Conservation (phyloP, 495 filamentous ascomycete species). For the Extremus antarcticus region DNA sequence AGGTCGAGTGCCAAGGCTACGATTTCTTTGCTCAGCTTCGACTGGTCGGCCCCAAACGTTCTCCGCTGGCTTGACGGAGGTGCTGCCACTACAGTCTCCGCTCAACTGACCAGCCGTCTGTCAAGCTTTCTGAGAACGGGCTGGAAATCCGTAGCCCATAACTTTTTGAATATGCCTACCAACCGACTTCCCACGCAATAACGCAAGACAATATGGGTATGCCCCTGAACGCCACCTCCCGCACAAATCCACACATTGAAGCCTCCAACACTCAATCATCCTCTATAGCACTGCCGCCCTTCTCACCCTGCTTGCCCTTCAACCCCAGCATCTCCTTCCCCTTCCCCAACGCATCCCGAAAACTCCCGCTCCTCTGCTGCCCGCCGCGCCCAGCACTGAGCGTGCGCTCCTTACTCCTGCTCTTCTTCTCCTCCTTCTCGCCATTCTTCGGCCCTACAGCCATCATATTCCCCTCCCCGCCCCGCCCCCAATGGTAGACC, state of each 20-base stretch:
- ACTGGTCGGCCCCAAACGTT: too few relatives aligned
- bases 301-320: slow-evolving; percentile 11
- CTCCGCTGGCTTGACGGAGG: too few relatives aligned
- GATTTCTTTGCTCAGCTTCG: too few relatives aligned
- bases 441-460: slow-evolving; percentile 1
- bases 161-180: too few relatives aligned
- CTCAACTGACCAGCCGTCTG: too few relatives aligned
- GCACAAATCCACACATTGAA: not conserved
- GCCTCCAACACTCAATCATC: not conserved
- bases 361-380: slow-evolving; percentile 11
- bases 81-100: too few relatives aligned
- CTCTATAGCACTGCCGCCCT: not conserved
- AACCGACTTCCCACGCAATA: not conserved
- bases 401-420: too few relatives aligned
- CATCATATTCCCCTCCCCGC: slow-evolving; percentile 27
- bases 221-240: not conserved
- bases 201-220: not conserved
- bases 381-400: not conserved
- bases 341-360: slow-evolving; percentile 16
- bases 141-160: too few relatives aligned
- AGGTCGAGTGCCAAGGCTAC: too few relatives aligned
- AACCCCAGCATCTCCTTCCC: slow-evolving; percentile 20
- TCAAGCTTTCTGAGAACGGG: too few relatives aligned
- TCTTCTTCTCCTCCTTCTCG: not conserved
- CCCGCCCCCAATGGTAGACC: slow-evolving; percentile 33